Percentiles rank a stretch among this genome's conserved stretches.
Conservation (phyloP, 352 stramenopile genomes). For the Phytophthora uliginosa region DNA sequence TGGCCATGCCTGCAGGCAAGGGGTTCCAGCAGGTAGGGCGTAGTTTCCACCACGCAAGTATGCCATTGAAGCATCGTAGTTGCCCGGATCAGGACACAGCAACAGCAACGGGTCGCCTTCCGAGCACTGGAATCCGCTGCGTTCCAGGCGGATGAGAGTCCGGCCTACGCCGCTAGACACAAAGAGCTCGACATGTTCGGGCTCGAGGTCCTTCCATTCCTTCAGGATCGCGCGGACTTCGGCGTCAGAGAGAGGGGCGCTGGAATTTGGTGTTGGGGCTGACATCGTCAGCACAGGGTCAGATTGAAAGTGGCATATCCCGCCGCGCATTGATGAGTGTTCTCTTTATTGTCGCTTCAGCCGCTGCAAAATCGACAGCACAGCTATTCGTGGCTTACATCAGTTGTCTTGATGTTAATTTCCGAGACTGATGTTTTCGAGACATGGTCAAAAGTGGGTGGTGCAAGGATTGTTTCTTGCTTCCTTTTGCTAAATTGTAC, state of each 20-base stretch:
- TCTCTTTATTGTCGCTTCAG: no score
- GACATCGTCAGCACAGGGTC: no score
- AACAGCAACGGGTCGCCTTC: background rate
- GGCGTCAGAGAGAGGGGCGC: background rate
- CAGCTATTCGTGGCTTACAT: no score
- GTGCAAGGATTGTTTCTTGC: no score
- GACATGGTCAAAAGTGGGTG: no score
- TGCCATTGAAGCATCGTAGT: background rate
- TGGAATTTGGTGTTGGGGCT: no score
- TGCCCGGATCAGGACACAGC: background rate
- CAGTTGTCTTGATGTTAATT: no score
- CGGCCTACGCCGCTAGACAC: background rate
- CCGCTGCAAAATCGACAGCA: no score
- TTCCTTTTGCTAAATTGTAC: background rate
- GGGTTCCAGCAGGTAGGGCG: background rate
- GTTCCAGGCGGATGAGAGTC: background rate
- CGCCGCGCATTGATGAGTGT: no score
- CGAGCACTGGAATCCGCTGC: background rate
- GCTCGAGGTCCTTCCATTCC: background rate
- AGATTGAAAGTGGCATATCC: no score
- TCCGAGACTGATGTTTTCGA: no score
- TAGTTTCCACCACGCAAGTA: background rate
- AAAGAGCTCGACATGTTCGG: background rate
- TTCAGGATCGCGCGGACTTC: constrained; percentile 2
- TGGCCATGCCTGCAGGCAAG: background rate